phyloP scores from a whole-genome alignment of 1,284 basidiomycete genomes.

The Entoloma clypeatum region DNA sequence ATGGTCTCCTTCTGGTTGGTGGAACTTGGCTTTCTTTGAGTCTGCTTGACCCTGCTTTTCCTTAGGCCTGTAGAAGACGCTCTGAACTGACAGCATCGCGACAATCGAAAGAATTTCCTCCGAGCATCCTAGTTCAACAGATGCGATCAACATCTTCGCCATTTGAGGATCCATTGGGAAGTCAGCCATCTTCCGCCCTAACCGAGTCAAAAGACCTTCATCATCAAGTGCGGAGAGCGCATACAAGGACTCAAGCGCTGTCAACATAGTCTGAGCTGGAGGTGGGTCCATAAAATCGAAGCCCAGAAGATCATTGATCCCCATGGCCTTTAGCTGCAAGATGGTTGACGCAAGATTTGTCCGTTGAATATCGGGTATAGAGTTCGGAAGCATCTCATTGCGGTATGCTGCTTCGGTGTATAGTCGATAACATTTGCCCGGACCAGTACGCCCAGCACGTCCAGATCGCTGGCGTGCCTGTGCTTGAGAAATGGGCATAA shows the following conservation, averaged over 20 bases:
- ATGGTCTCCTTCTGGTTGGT: slow-evolving; percentile 97
- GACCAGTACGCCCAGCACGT: slow-evolving; percentile 95
- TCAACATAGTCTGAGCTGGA: slow-evolving; percentile 92
- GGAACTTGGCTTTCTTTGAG: slow-evolving; percentile 98
- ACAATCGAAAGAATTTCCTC: slow-evolving; percentile 97
- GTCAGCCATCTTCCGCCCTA: slow-evolving; percentile 99
- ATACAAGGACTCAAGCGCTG: slow-evolving; percentile 91
- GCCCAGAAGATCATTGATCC: slow-evolving; percentile 95
- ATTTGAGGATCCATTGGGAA: slow-evolving; percentile 97
- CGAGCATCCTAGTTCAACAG: slow-evolving; percentile 93
- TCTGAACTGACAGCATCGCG: slow-evolving; percentile 96
- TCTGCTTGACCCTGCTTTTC: slow-evolving; percentile 99
- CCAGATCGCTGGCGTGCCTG: slow-evolving; percentile 95
- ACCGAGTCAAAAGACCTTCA: slow-evolving; percentile 89
- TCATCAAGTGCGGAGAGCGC: slow-evolving; percentile 96
- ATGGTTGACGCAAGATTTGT: slow-evolving; percentile 94
- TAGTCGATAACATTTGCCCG: slow-evolving; percentile 96
- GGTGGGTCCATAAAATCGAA: slow-evolving; percentile 99
- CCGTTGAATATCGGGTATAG: slow-evolving; percentile 96
- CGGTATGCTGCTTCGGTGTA: slow-evolving; percentile 98
- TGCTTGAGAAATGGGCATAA: slow-evolving; percentile 99
- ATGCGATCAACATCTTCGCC: slow-evolving; percentile 99
- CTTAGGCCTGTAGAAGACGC: slow-evolving; percentile 96
- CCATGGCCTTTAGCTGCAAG: slow-evolving; percentile 97
- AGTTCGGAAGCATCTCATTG: slow-evolving; percentile 98